Conservation (phyloP, 805 yeast species). For the Saturnispora bothae region DNA sequence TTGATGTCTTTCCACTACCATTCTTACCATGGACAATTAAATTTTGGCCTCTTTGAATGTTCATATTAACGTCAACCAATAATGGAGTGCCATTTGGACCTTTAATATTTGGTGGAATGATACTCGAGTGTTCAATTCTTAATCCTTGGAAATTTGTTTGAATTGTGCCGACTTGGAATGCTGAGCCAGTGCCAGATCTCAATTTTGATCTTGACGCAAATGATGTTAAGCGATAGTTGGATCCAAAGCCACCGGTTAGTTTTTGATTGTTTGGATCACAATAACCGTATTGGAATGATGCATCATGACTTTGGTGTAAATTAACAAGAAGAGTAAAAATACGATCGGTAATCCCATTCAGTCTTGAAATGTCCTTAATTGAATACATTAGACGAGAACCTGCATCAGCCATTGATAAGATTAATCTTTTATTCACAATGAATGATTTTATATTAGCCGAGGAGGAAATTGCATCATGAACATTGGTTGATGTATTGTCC, state of each 20-base stretch:
- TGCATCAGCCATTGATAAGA: slow-evolving; percentile 89
- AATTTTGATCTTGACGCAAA: slow-evolving; percentile 24
- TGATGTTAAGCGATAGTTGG: slow-evolving; percentile 21
- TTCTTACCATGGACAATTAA: slow-evolving; percentile 76
- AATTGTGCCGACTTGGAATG: slow-evolving; percentile 47
- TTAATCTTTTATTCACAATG: slow-evolving; percentile 79
- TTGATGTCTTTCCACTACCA: slow-evolving; percentile 84
- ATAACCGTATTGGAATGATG: slow-evolving; percentile 38
- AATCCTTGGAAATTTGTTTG: slow-evolving; percentile 72
- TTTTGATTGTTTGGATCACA: slow-evolving; percentile 12
- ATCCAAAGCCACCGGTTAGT: slow-evolving; percentile 23
- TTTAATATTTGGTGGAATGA: slow-evolving; percentile 60
- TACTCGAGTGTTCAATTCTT: slow-evolving; percentile 71
- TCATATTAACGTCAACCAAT: slow-evolving; percentile 53
- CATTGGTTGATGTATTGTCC: slow-evolving; percentile 18
- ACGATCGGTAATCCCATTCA: slow-evolving; percentile 84
- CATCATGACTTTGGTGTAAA: slow-evolving; percentile 73
- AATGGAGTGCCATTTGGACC: slow-evolving; percentile 53
- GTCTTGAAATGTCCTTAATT: slow-evolving; percentile 80
- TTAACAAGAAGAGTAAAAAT: slow-evolving; percentile 67
- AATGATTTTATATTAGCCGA: slow-evolving; percentile 65
- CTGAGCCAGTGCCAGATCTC: slow-evolving; percentile 5
- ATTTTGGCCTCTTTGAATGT: slow-evolving; percentile 52
- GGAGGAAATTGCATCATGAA: slow-evolving; percentile 17
- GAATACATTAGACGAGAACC: slow-evolving; percentile 93